A percentile compares a stretch with the other conserved stretches of the same genome.
Evolutionary conservation across 2,329 filamentous ascomycete species (phyloP).

Genomic region (Fusarium ambrosium): DNA sequence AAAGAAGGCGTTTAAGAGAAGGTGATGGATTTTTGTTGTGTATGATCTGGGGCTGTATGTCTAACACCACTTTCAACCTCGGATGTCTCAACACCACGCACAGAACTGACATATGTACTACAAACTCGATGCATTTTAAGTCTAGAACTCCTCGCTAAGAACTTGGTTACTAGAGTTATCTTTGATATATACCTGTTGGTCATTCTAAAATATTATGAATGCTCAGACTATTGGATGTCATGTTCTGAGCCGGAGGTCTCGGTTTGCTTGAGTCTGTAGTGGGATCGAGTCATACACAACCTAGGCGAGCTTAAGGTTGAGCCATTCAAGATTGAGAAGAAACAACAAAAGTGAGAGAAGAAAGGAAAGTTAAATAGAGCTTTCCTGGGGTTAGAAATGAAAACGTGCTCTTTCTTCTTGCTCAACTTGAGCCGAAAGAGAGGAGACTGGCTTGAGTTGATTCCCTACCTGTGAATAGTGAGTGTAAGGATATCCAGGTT

Average conservation of each 20-base stretch:
- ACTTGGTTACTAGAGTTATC: not conserved
- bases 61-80: not conserved
- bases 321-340: not conserved
- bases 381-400: not conserved
- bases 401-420: not conserved
- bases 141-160: too few species aligned
- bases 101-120: not conserved
- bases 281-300: not conserved
- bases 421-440: not conserved
- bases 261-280: not conserved
- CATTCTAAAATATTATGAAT: not conserved
- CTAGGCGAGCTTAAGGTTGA: not conserved
- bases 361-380: not conserved
- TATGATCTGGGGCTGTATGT: not conserved
- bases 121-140: not conserved
- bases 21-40: not conserved
- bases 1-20: not conserved
- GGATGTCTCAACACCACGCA: not conserved
- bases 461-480: not conserved
- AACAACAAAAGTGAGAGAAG: not conserved
- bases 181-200: not conserved
- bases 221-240: not conserved
- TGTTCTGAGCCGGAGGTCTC: not conserved
- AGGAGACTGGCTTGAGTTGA: not conserved
- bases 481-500: not conserved